These are phyloP conservation scores for Helminthosporium solani DNA, from an alignment of 2,329 filamentous ascomycete genomes.

Conservation along the genomic window DNA sequence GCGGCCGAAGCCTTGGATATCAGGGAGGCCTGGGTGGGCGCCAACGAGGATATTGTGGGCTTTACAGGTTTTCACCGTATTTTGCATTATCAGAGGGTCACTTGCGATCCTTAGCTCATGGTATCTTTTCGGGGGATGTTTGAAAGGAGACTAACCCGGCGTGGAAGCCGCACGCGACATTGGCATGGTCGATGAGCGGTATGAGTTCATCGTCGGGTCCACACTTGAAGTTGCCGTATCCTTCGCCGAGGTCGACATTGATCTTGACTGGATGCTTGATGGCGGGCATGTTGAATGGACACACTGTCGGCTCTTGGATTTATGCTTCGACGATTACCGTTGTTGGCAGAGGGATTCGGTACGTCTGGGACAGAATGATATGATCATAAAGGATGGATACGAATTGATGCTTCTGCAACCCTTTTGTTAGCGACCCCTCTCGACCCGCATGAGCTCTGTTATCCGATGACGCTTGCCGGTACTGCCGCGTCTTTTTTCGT, in stretches of 20 bases:
- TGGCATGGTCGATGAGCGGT: slow-evolving; percentile 62
- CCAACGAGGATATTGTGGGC: slow-evolving; percentile 58
- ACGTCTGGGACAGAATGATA: too few species aligned
- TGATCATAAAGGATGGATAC: neutral
- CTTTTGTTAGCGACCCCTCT: slow-evolving; percentile 3
- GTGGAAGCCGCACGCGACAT: slow-evolving; percentile 63
- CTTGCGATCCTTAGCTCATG: slow-evolving; percentile 21
- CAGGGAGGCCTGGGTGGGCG: slow-evolving; percentile 65
- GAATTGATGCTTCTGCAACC: neutral
- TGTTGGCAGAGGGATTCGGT: too few species aligned
- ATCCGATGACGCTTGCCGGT: slow-evolving; percentile 3
- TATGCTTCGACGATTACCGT: too few species aligned
- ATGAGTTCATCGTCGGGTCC: slow-evolving; percentile 63
- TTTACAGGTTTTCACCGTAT: slow-evolving; percentile 61
- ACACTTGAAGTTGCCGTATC: slow-evolving; percentile 52
- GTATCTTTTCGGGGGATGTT: neutral
- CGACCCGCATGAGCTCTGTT: neutral
- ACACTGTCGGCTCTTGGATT: too few species aligned
- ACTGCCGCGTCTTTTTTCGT: too few species aligned
- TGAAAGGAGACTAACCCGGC: slow-evolving; percentile 35
- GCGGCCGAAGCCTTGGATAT: slow-evolving; percentile 65
- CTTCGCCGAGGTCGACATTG: slow-evolving; percentile 57
- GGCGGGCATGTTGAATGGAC: slow-evolving; percentile 45
- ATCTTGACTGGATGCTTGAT: slow-evolving; percentile 56
- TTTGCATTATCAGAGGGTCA: slow-evolving; percentile 64